Percentiles rank a stretch among this genome's conserved stretches.
Evolutionary conservation across 495 filamentous ascomycete genomes (phyloP).

Genomic region (Neurospora sp.): DNA sequence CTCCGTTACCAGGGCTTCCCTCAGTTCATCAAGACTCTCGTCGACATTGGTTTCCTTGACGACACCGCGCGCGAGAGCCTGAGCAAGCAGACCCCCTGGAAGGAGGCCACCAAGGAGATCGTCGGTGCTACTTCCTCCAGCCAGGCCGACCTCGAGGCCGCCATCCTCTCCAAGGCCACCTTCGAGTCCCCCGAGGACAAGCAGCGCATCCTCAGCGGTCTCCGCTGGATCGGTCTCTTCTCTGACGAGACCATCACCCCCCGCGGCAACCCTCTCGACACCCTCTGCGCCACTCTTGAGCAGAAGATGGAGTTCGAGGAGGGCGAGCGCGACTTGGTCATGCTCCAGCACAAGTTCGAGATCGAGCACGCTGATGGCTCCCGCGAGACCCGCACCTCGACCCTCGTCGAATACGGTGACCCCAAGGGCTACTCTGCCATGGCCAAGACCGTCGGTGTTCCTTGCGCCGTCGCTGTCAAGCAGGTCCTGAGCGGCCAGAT

Average conservation of each 20-base stretch:
- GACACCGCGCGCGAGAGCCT: conserved; percentile 54
- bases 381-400: conserved; percentile 67
- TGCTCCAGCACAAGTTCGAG: conserved; percentile 87
- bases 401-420: conserved; percentile 78
- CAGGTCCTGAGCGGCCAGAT: conserved; percentile 79
- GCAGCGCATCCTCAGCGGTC: conserved; percentile 62
- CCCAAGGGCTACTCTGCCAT: conserved; percentile 78
- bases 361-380: conserved; percentile 67
- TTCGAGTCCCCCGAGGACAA: conserved; percentile 66
- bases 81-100: conserved; percentile 59
- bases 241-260: conserved; percentile 63
- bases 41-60: conserved; percentile 76
- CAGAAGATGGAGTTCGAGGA: conserved; percentile 83
- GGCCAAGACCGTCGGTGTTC: conserved; percentile 52
- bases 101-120: conserved; percentile 67
- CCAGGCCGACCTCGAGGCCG: conserved; percentile 57
- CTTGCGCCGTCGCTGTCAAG: conserved; percentile 51
- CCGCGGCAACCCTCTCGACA: conserved; percentile 74
- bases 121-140: conserved; percentile 51
- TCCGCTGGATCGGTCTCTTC: conserved; percentile 84
- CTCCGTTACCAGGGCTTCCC: conserved; percentile 82
- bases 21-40: conserved; percentile 74
- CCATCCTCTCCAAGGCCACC: conserved; percentile 64
- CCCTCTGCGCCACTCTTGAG: conserved; percentile 82
- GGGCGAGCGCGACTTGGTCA: conserved; percentile 71